Base-by-base conservation (phyloP, 768 basidiomycete species). In the Termitomyces bulborhizus region DNA sequence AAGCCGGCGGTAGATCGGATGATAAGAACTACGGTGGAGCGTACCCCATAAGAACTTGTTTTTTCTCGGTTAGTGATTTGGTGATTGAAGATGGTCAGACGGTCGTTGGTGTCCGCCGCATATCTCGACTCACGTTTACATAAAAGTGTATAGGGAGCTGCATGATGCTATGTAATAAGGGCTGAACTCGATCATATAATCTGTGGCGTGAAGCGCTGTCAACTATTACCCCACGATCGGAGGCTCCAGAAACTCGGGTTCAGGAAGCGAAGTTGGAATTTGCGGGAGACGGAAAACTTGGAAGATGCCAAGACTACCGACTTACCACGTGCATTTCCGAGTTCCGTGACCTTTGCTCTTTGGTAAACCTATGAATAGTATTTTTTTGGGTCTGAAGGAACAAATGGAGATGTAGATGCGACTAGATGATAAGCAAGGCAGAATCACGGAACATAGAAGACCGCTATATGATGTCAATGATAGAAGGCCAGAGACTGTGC, bases 401-500 rank as follows among this genome's bases (percentile, higher is more conserved):
- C 43, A 27, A 46, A 54, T 46, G 48, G 37, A 27, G 47, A 34
- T 51, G 49, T 37, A 45, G 18, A 37, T 24, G 16, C 40, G 54
- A 48, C 15, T 34, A 54, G 45, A 61, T 37, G 40, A 61, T 37
- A 51, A 43, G 34, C 39, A 53, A 31, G 1, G 18, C 3, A 53
- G n/a, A 29, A 27, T 37, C 37, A 46, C 26, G 21, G 32, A 47
- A 47, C 46, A 15, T 24, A 46, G 39, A 46, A 46, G 42, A 24
- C 11, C 12, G 34, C 58, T 59, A 76, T 37, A 77, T 74, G 41
- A 77, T 72, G 57, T 76, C 73, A 41, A 77, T 76, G 53, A 75
- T 72, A 16, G 74, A 73, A 9, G 76, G 73, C 76, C 76, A 77
- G 13, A 76, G 61, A 56, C 76, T 77, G 27, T 27, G 34, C 26